These are phyloP conservation scores for Neonectria magnoliae DNA, from an alignment of 2,329 filamentous ascomycete genomes.

Conservation along the genomic window DNA sequence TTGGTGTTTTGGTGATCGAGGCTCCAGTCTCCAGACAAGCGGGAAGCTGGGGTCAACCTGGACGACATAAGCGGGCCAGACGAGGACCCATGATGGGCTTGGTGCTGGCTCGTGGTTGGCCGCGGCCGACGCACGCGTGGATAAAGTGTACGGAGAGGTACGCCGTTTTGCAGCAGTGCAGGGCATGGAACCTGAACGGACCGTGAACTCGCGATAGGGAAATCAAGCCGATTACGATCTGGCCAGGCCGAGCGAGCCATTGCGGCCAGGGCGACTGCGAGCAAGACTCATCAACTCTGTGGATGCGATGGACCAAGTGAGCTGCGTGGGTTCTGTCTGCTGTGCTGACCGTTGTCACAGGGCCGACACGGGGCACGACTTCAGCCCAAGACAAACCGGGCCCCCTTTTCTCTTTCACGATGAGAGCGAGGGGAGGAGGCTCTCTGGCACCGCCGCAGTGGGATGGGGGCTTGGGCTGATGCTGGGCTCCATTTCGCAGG, in stretches of 20 bases:
- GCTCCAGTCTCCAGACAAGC: constrained; percentile 3
- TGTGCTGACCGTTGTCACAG: not conserved
- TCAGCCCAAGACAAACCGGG: constrained; percentile 3
- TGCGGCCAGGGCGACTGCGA: not conserved
- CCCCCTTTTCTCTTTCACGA: not conserved
- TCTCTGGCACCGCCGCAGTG: constrained; percentile 1
- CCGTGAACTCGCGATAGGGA: constrained; percentile 15
- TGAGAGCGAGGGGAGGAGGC: not conserved
- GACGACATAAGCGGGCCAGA: constrained; percentile 28
- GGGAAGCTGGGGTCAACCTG: constrained; percentile 25
- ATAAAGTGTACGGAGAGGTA: constrained; percentile 3
- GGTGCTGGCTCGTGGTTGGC: constrained; percentile 16
- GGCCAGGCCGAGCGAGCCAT: not conserved
- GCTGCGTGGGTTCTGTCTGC: not conserved
- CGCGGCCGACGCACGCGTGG: constrained; percentile 13
- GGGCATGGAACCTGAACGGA: not conserved
- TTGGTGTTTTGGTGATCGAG: not conserved
- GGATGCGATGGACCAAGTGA: not conserved
- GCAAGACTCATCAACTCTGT: constrained; percentile 3
- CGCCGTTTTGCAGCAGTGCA: not conserved
- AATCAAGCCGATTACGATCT: not conserved
- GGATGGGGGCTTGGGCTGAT: constrained; percentile 1
- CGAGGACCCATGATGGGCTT: constrained; percentile 16
- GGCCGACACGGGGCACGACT: constrained; percentile 7
- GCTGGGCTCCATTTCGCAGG: not conserved